Conservation (phyloP, 257 asterid species). For the Plantago ovata region DNA sequence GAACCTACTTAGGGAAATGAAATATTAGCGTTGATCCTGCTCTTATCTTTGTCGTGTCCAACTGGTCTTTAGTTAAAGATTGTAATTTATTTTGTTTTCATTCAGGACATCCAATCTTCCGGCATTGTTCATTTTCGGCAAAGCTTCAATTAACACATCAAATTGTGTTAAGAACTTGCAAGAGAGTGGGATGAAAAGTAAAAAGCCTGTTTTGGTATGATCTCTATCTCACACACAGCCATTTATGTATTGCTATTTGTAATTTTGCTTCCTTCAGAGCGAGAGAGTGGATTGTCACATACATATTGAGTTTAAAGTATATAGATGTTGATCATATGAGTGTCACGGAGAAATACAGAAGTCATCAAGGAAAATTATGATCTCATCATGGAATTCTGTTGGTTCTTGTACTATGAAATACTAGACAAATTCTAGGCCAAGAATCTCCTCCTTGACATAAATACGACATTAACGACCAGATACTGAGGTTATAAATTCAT, state of each 20-base stretch:
- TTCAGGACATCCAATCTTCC: conserved; percentile 83
- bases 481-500: too few relatives aligned
- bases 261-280: not conserved
- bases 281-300: not conserved
- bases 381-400: conserved; percentile 13
- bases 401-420: not conserved
- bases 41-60: too few relatives aligned
- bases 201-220: conserved; percentile 76
- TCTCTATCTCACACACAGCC: not conserved
- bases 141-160: conserved; percentile 51
- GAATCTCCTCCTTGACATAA: too few relatives aligned
- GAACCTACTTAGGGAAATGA: too few relatives aligned
- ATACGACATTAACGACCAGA: too few relatives aligned
- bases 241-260: not conserved
- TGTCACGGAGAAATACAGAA: not conserved
- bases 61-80: not conserved
- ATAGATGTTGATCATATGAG: not conserved
- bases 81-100: conserved; percentile 2
- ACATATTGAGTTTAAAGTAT: conserved; percentile 8
- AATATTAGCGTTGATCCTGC: too few relatives aligned
- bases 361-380: not conserved
- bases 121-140: conserved; percentile 76
- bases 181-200: conserved; percentile 30
- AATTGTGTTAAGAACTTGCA: conserved; percentile 48
- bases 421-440: too few relatives aligned